phyloP scores from a whole-genome alignment of 805 yeast species.

The Yarrowia sp. region DNA sequence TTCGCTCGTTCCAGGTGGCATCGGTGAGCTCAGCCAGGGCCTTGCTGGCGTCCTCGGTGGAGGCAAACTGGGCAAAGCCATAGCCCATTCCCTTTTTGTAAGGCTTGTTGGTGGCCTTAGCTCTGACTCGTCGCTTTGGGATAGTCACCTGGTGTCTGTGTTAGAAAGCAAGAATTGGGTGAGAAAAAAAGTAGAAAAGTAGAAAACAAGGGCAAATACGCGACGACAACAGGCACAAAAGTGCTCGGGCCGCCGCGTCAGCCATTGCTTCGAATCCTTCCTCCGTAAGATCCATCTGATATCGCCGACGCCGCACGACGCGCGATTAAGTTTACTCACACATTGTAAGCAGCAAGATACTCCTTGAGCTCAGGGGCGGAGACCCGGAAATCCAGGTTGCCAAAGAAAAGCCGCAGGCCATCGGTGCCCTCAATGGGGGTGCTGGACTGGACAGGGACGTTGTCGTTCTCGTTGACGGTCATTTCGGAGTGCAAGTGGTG shows the following conservation, averaged over 20 bases:
- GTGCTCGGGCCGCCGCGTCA: too few relatives aligned
- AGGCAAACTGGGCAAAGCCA: conserved; percentile 50
- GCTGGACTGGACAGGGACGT: conserved; percentile 11
- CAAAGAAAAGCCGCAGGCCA: conserved; percentile 21
- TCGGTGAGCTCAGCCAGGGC: conserved; percentile 45
- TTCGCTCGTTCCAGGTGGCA: conserved; percentile 36
- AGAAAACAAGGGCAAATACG: background rate
- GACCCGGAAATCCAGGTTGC: conserved; percentile 22
- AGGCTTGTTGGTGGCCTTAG: conserved; percentile 26
- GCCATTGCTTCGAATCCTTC: background rate
- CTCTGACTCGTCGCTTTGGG: conserved; percentile 24
- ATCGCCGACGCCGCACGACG: conserved; percentile 14
- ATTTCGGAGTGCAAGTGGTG: conserved; percentile 5
- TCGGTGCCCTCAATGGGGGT: conserved; percentile 21
- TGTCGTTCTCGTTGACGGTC: conserved; percentile 23
- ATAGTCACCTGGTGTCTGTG: conserved; percentile 23
- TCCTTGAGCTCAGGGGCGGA: conserved; percentile 27
- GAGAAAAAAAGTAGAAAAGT: background rate
- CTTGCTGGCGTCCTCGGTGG: conserved; percentile 43
- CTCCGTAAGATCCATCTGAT: background rate
- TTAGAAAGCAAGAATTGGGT: conserved; percentile 1
- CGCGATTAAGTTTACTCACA: conserved; percentile 26
- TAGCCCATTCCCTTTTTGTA: conserved; percentile 46
- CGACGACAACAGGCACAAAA: too few relatives aligned
- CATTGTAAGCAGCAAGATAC: conserved; percentile 24